Evolutionary conservation across 352 stramenopile genomes (phyloP).

Genomic region (Pythium aquatile): DNA sequence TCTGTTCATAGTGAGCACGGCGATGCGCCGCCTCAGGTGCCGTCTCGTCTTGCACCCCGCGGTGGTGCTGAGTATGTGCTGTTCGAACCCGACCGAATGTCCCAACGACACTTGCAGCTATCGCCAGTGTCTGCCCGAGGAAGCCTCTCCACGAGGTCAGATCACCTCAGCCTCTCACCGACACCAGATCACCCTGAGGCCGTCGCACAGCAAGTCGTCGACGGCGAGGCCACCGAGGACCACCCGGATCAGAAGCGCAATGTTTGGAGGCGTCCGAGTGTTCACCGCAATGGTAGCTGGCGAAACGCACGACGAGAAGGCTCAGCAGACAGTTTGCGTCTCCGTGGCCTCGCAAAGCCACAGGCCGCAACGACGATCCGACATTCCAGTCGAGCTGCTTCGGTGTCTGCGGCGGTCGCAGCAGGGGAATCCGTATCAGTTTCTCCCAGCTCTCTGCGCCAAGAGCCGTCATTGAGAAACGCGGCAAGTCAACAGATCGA

Average conservation of each 20-base stretch:
- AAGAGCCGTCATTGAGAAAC: slow-evolving; percentile 27
- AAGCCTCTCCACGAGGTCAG: background rate
- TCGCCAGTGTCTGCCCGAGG: slow-evolving; percentile 18
- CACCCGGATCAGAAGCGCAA: slow-evolving; percentile 37
- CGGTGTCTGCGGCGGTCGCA: slow-evolving; percentile 28
- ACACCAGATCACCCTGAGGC: slow-evolving; percentile 1
- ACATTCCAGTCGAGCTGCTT: slow-evolving; percentile 33
- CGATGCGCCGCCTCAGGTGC: too few relatives aligned
- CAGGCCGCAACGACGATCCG: slow-evolving; percentile 10
- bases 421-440: slow-evolving; percentile 27
- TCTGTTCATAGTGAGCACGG: slow-evolving; percentile 9
- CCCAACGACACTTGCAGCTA: slow-evolving; percentile 49
- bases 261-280: slow-evolving; percentile 30
- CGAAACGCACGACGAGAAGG: slow-evolving; percentile 44
- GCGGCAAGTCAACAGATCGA: slow-evolving; percentile 1
- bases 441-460: slow-evolving; percentile 26
- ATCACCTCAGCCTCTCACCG: background rate
- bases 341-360: slow-evolving; percentile 35
- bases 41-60: background rate
- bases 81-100: slow-evolving; percentile 63
- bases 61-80: slow-evolving; percentile 29
- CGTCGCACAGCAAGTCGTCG: slow-evolving; percentile 7
- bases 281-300: slow-evolving; percentile 48
- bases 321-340: slow-evolving; percentile 33
- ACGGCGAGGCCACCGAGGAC: slow-evolving; percentile 30